phyloP scores from a whole-genome alignment of 345 rosid species.

The Aquilaria sinensis region DNA sequence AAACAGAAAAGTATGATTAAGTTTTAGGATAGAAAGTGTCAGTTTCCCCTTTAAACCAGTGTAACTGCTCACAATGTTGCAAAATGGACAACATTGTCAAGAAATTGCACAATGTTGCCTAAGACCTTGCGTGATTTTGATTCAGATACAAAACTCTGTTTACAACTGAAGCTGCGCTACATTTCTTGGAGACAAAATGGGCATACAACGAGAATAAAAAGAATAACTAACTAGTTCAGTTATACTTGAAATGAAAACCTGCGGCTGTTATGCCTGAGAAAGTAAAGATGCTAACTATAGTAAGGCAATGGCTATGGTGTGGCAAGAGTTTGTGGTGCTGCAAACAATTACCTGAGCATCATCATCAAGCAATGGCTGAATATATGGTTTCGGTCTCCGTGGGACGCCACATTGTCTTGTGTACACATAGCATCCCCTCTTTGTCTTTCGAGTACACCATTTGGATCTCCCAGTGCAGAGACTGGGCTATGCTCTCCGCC shows the following conservation, averaged over 20 bases:
- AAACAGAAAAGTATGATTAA: too few species aligned
- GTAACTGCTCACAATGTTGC: too few species aligned
- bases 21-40: too few species aligned
- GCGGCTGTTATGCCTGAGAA: not conserved
- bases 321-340: not conserved
- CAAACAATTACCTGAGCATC: not conserved
- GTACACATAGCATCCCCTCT: slow-evolving; percentile 50
- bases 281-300: slow-evolving; percentile 8
- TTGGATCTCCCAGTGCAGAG: slow-evolving; percentile 61
- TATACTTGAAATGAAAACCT: not conserved
- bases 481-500: slow-evolving; percentile 55
- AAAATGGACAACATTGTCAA: too few species aligned
- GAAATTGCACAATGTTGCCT: too few species aligned
- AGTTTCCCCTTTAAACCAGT: too few species aligned
- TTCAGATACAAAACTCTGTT: too few species aligned
- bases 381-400: slow-evolving; percentile 38
- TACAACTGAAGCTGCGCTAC: too few species aligned
- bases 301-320: not conserved
- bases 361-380: slow-evolving; percentile 43
- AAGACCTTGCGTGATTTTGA: too few species aligned
- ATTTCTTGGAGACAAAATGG: too few species aligned
- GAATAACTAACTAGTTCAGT: too few species aligned
- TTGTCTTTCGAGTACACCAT: slow-evolving; percentile 43
- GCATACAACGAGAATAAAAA: too few species aligned
- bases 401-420: slow-evolving; percentile 82